Conservation (phyloP, 148 eudicot species). For the Amaranthus palmeri region DNA sequence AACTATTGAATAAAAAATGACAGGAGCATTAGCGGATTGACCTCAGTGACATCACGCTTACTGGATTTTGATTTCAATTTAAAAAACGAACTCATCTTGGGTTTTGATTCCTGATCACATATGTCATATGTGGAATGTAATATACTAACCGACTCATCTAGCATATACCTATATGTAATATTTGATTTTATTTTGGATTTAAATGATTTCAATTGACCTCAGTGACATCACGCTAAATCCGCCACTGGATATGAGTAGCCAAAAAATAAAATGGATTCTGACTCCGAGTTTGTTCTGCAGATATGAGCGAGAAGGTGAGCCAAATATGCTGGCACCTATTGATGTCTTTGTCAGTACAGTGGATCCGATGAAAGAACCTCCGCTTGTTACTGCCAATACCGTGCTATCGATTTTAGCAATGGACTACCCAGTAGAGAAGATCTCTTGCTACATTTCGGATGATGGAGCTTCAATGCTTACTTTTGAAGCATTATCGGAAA, state of each 20-base stretch:
- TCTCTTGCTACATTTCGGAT: conserved; percentile 94
- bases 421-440: conserved; percentile 94
- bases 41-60: too few relatives aligned
- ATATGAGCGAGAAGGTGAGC: conserved; percentile 96
- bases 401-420: conserved; percentile 83
- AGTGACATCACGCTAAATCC: too few relatives aligned
- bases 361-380: conserved; percentile 97
- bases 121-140: too few relatives aligned
- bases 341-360: conserved; percentile 97
- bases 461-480: conserved; percentile 99
- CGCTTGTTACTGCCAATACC: conserved; percentile 83
- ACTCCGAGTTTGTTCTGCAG: conserved; percentile 39
- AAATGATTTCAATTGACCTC: too few relatives aligned
- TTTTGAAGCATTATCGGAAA: conserved; percentile 92
- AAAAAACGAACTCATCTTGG: too few relatives aligned
- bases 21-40: neutral
- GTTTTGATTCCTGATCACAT: too few relatives aligned
- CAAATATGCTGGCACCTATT: conserved; percentile 82
- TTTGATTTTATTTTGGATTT: too few relatives aligned
- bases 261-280: neutral
- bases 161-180: too few relatives aligned
- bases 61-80: too few relatives aligned
- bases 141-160: too few relatives aligned
- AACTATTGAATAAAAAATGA: neutral
- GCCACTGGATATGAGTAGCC: neutral